Base-by-base conservation (phyloP, 345 rosid genomes). In the Linum tenue region DNA sequence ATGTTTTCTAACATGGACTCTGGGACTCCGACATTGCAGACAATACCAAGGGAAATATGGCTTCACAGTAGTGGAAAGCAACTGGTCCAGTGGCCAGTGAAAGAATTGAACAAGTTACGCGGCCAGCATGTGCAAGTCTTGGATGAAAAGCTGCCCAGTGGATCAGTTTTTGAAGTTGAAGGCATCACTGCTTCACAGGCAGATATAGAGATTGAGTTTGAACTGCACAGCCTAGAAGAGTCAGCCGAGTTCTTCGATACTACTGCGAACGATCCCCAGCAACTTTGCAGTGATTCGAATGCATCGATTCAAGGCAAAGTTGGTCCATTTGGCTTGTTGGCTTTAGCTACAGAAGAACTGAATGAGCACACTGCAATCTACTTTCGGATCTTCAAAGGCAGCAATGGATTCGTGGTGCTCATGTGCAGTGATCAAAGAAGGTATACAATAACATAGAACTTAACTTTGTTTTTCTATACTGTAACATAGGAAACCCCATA, bases 321-420 rank as follows among this genome's bases (percentile, higher is more conserved):
- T 2, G 88, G 92, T 41, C 96, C 96, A 22, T 89, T 86, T 64
- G 87, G 92, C 37, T 61, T 88, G 73, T 67, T 84, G 67, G 78
- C 75, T 55, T 77, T 86, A 67, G 96, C 90, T 7, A 65, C 83
- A 37, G 66, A 71, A 66, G 81, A 82, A 65, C 75, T 84, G 65
- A 68, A 78, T 6, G 90, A 89, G 64, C 79, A 77, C 43, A 86
- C 96, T 8, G 86, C 86, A 16, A 71, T 89, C 55, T 86, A 78
- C 70, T 89, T 86, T 37, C 77, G 83, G 40, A 59, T 88, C 43
- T 80, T 84, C 60, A 81, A 70, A 60, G 69, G 74, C 15, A 73
- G 69, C 0, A 66, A 76, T 14, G 64, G 76, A 66, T 76, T 69
- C 55, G 56, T 68, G 2, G 79, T 88, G 39, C 62, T 59, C 2